A percentile compares a stretch with the other conserved stretches of the same genome.
Conservation (phyloP, 2,329 filamentous ascomycete species). For the Ophiocordyceps camponoti-rufipedis region DNA sequence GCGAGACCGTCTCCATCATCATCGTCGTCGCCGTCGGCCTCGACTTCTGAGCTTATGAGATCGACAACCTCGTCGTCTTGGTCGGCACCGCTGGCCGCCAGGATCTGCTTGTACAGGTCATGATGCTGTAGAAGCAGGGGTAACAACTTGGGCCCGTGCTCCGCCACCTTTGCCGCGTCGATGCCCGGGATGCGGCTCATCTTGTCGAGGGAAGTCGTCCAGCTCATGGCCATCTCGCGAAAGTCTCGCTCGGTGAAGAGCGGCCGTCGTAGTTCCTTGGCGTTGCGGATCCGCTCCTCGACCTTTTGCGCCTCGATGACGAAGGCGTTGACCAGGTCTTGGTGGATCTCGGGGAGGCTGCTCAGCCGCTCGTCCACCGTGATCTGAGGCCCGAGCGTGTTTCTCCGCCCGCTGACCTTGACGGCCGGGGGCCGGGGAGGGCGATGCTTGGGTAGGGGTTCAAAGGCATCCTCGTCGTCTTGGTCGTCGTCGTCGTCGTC, state of each 20-base stretch:
- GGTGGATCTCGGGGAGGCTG: constrained; percentile 39
- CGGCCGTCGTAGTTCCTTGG: constrained; percentile 33
- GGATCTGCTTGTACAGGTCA: constrained; percentile 29
- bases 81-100: constrained; percentile 14
- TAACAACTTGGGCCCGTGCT: constrained; percentile 43
- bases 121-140: constrained; percentile 33
- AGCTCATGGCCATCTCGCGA: constrained; percentile 53
- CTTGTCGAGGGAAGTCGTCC: constrained; percentile 40
- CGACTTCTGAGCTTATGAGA: constrained; percentile 29
- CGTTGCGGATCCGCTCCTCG: constrained; percentile 43
- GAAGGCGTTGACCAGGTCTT: constrained; percentile 46
- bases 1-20: no score
- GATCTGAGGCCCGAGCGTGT: constrained; percentile 40
- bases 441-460: constrained; percentile 19
- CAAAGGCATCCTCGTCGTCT: constrained; percentile 16
- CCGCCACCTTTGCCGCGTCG: constrained; percentile 39
- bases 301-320: constrained; percentile 39
- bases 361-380: constrained; percentile 34
- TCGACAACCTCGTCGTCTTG: constrained; percentile 29
- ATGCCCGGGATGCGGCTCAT: constrained; percentile 49
- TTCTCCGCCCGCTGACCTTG: constrained; percentile 31
- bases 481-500: constrained; percentile 21
- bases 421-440: constrained; percentile 15
- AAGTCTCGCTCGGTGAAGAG: constrained; percentile 54
- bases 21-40: constrained; percentile 12